Evolutionary conservation across 768 basidiomycete species (phyloP).

Genomic region (Pleurotus cornucopiae): DNA sequence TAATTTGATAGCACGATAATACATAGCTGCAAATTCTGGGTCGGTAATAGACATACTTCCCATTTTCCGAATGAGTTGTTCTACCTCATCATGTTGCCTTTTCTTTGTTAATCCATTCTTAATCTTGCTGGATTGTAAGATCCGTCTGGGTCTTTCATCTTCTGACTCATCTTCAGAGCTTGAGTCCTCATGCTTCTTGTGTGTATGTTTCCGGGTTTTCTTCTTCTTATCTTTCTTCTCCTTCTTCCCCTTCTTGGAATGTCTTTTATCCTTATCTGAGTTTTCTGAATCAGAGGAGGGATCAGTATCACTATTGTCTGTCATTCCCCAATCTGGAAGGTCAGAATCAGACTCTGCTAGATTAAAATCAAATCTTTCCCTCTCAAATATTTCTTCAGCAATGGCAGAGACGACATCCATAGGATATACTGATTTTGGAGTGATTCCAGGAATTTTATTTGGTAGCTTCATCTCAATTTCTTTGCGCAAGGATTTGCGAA

Average conservation of each 20-base stretch:
- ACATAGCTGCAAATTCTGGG: slow-evolving; percentile 1
- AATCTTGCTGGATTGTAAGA: neutral
- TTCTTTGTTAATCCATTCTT: neutral
- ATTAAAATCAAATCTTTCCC: slow-evolving; percentile 8
- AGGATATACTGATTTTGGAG: neutral
- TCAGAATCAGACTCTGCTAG: slow-evolving; percentile 11
- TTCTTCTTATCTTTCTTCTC: neutral
- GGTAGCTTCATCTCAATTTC: slow-evolving; percentile 1
- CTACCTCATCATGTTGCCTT: slow-evolving; percentile 1
- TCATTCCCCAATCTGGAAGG: slow-evolving; percentile 3
- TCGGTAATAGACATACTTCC: slow-evolving; percentile 5
- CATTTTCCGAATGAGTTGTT: slow-evolving; percentile 5
- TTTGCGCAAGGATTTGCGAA: neutral
- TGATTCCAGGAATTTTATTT: neutral
- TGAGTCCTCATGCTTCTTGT: neutral
- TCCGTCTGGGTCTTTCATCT: neutral
- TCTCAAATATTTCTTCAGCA: slow-evolving; percentile 2
- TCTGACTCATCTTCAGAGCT: slow-evolving; percentile 3
- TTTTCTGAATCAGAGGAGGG: neutral
- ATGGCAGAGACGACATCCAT: neutral
- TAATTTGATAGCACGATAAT: slow-evolving; percentile 8
- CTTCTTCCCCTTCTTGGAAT: neutral
- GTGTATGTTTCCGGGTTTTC: neutral
- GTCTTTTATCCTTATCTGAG: neutral
- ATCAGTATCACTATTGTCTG: neutral